These are phyloP conservation scores for Colletotrichum sp. DNA, from an alignment of 2,329 filamentous ascomycete species.

Conservation along the genomic window DNA sequence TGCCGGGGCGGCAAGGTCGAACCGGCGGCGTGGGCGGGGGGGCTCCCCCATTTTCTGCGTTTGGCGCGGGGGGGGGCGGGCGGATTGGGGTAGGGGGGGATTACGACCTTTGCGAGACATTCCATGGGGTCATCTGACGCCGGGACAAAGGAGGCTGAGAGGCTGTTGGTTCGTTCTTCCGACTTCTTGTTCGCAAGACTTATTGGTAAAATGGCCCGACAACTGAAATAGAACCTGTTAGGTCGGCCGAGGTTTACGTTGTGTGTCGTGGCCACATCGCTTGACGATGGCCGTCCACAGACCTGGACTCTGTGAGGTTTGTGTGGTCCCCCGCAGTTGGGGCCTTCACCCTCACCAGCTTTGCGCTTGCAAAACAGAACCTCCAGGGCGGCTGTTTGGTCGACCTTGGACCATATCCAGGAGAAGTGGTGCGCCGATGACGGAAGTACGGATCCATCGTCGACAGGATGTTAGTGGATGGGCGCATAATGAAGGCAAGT, in stretches of 20 bases:
- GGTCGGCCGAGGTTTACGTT: not conserved
- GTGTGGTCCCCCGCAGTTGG: not conserved
- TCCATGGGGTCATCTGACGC: slow-evolving; percentile 10
- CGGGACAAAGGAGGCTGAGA: not conserved
- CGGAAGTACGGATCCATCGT: not conserved
- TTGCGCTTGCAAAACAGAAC: not conserved
- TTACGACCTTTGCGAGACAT: slow-evolving; percentile 9
- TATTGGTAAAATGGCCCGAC: not conserved
- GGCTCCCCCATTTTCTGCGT: no score
- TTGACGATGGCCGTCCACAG: not conserved
- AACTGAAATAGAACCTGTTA: not conserved
- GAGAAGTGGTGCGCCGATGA: not conserved
- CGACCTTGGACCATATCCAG: not conserved
- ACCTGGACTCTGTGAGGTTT: not conserved
- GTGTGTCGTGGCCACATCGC: not conserved
- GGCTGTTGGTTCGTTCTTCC: not conserved
- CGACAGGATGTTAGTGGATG: not conserved
- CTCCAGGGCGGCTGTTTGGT: not conserved
- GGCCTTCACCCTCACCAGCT: not conserved
- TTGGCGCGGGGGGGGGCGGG: no score
- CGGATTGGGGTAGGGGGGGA: not conserved
- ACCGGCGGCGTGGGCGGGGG: no score
- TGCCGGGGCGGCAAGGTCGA: no score
- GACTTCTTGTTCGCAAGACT: not conserved
- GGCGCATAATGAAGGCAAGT: not conserved